A percentile compares a stretch with the other conserved stretches of the same genome.
These are phyloP conservation scores for Casuarina glauca DNA, from an alignment of 306 rosid species.

Conservation along the genomic window DNA sequence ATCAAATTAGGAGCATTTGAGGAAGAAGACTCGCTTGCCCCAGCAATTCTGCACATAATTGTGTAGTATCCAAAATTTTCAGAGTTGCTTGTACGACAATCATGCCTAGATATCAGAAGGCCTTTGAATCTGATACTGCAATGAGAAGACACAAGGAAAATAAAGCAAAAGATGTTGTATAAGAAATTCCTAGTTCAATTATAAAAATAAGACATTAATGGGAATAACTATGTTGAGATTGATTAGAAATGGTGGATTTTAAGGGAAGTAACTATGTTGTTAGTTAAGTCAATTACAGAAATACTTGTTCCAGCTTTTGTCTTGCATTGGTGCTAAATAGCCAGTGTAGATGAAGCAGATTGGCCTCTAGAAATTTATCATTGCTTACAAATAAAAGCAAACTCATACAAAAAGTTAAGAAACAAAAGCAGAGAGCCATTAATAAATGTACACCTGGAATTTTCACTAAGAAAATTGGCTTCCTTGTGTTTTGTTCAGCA, in stretches of 20 bases:
- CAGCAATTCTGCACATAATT: conserved; percentile 39
- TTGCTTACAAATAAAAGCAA: background rate
- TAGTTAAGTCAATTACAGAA: background rate
- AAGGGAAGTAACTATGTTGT: background rate
- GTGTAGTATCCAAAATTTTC: conserved; percentile 9
- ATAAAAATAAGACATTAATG: background rate
- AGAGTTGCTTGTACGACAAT: background rate
- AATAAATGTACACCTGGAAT: background rate
- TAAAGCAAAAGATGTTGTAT: background rate
- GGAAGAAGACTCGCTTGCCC: conserved; percentile 31
- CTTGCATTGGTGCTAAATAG: background rate
- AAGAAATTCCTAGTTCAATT: background rate
- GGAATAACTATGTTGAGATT: background rate
- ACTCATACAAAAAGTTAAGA: background rate
- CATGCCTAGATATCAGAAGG: conserved; percentile 21
- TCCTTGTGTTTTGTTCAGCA: background rate
- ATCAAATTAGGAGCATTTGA: conserved; percentile 26
- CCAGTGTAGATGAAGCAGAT: background rate
- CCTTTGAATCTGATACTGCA: background rate
- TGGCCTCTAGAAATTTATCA: background rate
- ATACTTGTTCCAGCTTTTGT: background rate
- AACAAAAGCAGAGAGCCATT: background rate
- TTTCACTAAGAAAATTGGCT: background rate
- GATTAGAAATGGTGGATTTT: background rate
- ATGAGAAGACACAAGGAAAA: background rate